phyloP scores from a whole-genome alignment of 2,329 filamentous ascomycete genomes.

The Tolypocladium amazonense region DNA sequence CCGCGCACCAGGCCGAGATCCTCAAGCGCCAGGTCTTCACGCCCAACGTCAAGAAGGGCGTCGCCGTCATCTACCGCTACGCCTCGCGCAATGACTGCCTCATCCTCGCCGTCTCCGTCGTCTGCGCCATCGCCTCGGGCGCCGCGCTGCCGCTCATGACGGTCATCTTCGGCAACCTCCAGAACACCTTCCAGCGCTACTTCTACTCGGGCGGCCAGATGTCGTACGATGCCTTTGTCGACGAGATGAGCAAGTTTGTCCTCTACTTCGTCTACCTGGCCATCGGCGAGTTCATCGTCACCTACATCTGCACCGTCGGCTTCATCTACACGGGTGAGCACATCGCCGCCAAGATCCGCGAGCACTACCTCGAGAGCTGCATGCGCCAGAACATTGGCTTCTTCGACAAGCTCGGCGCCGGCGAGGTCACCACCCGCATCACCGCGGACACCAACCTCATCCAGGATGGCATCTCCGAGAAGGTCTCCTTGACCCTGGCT shows the following conservation, averaged over 20 bases:
- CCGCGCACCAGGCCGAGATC: conserved; percentile 54
- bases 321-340: conserved; percentile 85
- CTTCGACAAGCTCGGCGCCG: conserved; percentile 86
- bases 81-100: conserved; percentile 53
- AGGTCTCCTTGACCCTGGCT: conserved; percentile 67
- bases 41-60: conserved; percentile 52
- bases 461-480: conserved; percentile 88
- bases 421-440: conserved; percentile 89
- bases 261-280: conserved; percentile 81
- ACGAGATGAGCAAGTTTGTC: conserved; percentile 51
- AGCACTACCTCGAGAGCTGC: conserved; percentile 75
- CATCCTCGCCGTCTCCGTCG: conserved; percentile 48
- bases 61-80: conserved; percentile 59
- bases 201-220: conserved; percentile 35
- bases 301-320: conserved; percentile 72
- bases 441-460: conserved; percentile 90
- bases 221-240: conserved; percentile 44
- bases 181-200: conserved; percentile 59
- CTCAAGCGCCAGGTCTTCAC: conserved; percentile 59
- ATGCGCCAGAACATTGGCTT: conserved; percentile 84
- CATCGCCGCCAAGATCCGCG: conserved; percentile 66
- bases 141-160: conserved; percentile 74
- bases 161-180: conserved; percentile 67
- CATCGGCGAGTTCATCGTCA: conserved; percentile 66
- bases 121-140: conserved; percentile 61